A percentile compares a stretch with the other conserved stretches of the same genome.
These are phyloP conservation scores for Fusarium sulawesiense DNA, from an alignment of 2,329 filamentous ascomycete species.

Conservation along the genomic window DNA sequence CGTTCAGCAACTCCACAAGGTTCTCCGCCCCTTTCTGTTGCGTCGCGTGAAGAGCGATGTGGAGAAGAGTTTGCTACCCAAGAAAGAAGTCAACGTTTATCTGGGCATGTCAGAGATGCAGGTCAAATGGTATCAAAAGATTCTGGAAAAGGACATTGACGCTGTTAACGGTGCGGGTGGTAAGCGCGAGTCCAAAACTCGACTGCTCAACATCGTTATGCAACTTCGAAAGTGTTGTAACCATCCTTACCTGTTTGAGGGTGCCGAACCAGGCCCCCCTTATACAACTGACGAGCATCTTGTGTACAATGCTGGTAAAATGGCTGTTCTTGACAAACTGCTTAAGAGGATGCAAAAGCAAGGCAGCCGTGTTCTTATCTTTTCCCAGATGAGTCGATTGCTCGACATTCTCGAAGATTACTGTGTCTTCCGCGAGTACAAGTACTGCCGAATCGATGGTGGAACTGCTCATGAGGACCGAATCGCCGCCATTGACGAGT, in stretches of 20 bases:
- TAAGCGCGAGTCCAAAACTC: conserved; percentile 97
- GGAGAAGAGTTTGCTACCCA: conserved; percentile 95
- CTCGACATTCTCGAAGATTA: conserved; percentile 98
- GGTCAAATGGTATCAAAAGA: conserved; percentile 99
- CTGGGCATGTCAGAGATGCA: conserved; percentile 99
- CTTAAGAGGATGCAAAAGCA: conserved; percentile 84
- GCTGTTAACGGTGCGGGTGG: conserved; percentile 96
- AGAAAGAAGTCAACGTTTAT: conserved; percentile 97
- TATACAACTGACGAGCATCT: conserved; percentile 99
- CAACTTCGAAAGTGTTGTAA: conserved; percentile 99
- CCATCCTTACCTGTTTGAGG: conserved; percentile 97
- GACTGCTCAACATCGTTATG: conserved; percentile 98
- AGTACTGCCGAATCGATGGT: conserved; percentile 98
- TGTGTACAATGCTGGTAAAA: conserved; percentile 93
- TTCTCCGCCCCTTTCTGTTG: conserved; percentile 91
- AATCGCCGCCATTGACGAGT: conserved; percentile 97
- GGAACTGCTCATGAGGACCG: conserved; percentile 97
- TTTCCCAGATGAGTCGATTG: conserved; percentile 98
- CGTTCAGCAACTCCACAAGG: conserved; percentile 93
- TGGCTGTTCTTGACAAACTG: conserved; percentile 95
- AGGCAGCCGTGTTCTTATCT: conserved; percentile 96
- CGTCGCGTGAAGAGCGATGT: conserved; percentile 97
- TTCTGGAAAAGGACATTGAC: conserved; percentile 98
- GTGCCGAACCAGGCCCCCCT: conserved; percentile 94
- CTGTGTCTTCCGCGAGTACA: conserved; percentile 92